Base-by-base conservation (phyloP, 2,329 filamentous ascomycete species). In the Alternaria dauci region DNA sequence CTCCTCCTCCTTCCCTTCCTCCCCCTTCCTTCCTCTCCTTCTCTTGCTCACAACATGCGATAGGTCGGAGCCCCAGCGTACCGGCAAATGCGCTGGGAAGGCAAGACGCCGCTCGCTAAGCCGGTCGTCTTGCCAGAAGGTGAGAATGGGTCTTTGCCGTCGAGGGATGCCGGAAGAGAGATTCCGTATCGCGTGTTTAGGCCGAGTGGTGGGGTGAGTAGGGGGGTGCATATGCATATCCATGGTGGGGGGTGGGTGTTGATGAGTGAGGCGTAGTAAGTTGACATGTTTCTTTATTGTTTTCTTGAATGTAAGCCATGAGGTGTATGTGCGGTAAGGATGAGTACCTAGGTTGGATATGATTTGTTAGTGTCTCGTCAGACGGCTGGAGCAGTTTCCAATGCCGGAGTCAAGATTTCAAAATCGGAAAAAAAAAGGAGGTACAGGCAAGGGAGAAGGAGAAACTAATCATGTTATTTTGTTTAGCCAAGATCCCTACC, bases 101-200 rank as follows among this genome's bases (percentile, higher is more conserved):
- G 85, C 39, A 82, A 88, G 66, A 86, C 84, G 0, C 77, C 81
- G 0, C 69, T 87, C 2, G 84, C 84, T 2, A 78, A 77, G 54
- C 83, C 83, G 0, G 71, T 79, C 2, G 75, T 83, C 3, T 74
- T 88, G 0, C 76, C 81, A 0, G 75, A 78, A 18, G 86, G 81
- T 26, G 73, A 81, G 8, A 81, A 86, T 55, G 77, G 81, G 59
- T 73, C 63, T 0, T 75, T 88, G 7, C 85, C 85, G 0, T 87
- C 85, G 1, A 77, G 86, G 5, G 85, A 88, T 3, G 16, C 71
- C 0, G 82, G 80, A 3, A 79, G 86, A 34, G 67, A 74, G 8
- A 86, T 89, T 14, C 82, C 85, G 1, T 85, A 82, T 56, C 81
- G 85, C 30, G 77, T 85, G 3, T 83, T 87, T 61, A 79, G 79